A percentile compares a stretch with the other conserved stretches of the same genome.
phyloP scores from a whole-genome alignment of 208 protist species.

The Crithidia bombi region DNA sequence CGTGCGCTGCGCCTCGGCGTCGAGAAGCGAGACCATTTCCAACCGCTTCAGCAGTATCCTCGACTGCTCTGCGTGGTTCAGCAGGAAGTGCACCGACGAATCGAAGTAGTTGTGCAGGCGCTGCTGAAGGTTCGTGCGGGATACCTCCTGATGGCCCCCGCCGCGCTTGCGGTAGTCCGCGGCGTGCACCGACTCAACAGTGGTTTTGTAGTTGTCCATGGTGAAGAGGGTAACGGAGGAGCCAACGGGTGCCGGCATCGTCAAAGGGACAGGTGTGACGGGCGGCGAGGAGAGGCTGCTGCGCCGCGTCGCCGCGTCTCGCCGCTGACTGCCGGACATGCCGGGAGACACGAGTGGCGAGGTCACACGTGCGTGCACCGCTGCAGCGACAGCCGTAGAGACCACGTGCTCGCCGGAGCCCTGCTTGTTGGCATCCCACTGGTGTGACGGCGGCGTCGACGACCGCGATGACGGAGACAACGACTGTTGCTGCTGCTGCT shows the following conservation, averaged over 20 bases:
- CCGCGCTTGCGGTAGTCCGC: constrained; percentile 29
- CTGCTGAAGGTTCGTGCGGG: constrained; percentile 50
- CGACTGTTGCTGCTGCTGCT: too few species aligned
- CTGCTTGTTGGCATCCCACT: too few species aligned
- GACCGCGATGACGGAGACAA: constrained; percentile 4
- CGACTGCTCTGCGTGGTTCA: constrained; percentile 73
- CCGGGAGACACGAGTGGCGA: background rate
- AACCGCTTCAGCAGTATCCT: constrained; percentile 62
- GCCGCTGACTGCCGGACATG: background rate
- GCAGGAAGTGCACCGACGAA: constrained; percentile 68
- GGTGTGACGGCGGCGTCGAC: background rate
- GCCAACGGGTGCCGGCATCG: constrained; percentile 11
- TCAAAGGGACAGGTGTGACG: background rate
- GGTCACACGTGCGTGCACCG: background rate
- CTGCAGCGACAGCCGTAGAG: background rate
- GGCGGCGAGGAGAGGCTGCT: background rate
- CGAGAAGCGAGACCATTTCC: constrained; percentile 69
- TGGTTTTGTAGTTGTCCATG: constrained; percentile 30
- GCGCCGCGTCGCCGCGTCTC: background rate
- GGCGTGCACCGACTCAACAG: constrained; percentile 31
- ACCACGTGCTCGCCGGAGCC: too few species aligned
- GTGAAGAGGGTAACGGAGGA: constrained; percentile 36
- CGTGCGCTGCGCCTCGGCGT: constrained; percentile 55
- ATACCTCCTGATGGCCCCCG: constrained; percentile 25
- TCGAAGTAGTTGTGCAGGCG: constrained; percentile 68